Percentiles rank a stretch among this genome's conserved stretches.
These are phyloP conservation scores for Dalbergia cultrata DNA, from an alignment of 306 rosid genomes.

Conservation along the genomic window DNA sequence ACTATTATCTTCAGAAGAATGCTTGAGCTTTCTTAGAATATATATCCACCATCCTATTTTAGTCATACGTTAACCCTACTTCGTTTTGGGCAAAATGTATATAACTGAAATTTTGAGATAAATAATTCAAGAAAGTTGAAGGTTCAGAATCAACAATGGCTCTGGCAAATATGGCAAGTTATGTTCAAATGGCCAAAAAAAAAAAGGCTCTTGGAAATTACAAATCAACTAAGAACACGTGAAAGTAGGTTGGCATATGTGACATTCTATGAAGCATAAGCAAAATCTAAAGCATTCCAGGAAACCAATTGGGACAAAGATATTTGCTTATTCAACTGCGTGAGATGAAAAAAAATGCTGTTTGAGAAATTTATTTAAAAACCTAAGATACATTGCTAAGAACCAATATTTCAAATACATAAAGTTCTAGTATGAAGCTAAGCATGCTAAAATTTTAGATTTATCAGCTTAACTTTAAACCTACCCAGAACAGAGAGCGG, in stretches of 20 bases:
- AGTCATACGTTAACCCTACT: background rate
- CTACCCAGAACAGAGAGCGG: conserved; percentile 93
- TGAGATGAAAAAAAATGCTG: background rate
- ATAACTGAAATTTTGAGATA: background rate
- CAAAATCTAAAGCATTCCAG: too few species aligned
- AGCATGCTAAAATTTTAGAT: conserved; percentile 31
- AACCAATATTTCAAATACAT: conserved; percentile 5
- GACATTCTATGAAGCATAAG: background rate
- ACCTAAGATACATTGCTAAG: background rate
- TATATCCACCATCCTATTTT: background rate
- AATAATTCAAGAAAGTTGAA: background rate
- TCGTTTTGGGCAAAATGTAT: background rate
- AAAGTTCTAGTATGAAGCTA: conserved; percentile 35
- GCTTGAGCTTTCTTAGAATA: background rate
- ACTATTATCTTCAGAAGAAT: background rate
- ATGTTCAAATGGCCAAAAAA: background rate
- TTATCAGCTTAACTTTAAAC: conserved; percentile 47
- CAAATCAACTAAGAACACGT: background rate
- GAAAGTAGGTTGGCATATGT: background rate
- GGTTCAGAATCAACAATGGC: background rate
- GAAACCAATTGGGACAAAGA: background rate
- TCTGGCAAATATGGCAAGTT: background rate
- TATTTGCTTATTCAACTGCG: background rate
- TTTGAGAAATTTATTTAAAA: conserved; percentile 14
- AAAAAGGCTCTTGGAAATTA: background rate